These are phyloP conservation scores for Tremellales sp. DNA, from an alignment of 1,284 basidiomycete species.

Conservation along the genomic window DNA sequence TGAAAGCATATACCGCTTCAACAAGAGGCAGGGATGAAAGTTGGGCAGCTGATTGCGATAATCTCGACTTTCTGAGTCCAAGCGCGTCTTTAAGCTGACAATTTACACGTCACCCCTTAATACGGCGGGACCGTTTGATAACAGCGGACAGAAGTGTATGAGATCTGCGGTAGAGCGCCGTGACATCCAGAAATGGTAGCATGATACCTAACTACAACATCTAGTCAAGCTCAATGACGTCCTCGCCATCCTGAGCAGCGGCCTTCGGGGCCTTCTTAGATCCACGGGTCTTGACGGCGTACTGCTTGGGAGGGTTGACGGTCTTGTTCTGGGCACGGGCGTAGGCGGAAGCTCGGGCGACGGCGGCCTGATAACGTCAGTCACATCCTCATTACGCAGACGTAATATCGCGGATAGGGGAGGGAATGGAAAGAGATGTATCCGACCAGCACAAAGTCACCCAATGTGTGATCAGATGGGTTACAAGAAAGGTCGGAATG, in stretches of 20 bases:
- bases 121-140: no score
- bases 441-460: conserved; percentile 20
- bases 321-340: conserved; percentile 65
- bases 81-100: no score
- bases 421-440: conserved; percentile 11
- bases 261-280: conserved; percentile 62
- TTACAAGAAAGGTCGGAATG: conserved; percentile 20
- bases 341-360: conserved; percentile 76
- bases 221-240: conserved; percentile 48
- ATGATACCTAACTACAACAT: conserved; percentile 1
- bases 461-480: conserved; percentile 13
- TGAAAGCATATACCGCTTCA: not conserved
- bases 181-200: no score
- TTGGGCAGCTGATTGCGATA: not conserved
- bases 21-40: not conserved
- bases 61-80: no score
- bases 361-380: conserved; percentile 58
- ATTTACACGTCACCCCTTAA: not conserved
- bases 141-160: no score
- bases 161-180: not conserved
- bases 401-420: not conserved
- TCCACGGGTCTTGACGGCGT: conserved; percentile 67
- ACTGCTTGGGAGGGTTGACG: conserved; percentile 58
- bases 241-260: conserved; percentile 50
- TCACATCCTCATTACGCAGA: not conserved